Evolutionary conservation across 2,329 filamentous ascomycete genomes (phyloP), one percentile per base, ranked within the genome.

Genomic region (Paraconiothyrium brasiliense): DNA sequence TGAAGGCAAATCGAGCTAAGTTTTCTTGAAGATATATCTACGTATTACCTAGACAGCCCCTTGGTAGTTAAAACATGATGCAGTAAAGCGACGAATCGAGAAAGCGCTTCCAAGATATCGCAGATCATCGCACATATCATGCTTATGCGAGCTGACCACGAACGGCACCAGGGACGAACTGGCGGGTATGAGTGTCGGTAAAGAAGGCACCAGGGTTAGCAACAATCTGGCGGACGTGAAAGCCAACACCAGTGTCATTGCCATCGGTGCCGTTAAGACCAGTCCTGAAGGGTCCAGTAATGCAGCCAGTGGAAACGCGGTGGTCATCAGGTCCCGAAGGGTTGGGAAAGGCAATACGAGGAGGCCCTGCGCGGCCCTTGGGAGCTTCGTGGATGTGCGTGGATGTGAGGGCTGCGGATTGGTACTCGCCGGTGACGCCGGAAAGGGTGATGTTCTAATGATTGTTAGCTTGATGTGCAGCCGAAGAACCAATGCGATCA

Each of bases 381-480:
- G 72, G 72, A 7, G 78, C 84, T 70, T 87, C 76, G 74, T 87
- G 85, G 67, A 87, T 84, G 71, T 87, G 85, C 1, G 85, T 87
- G 13, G 85, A 84, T 2, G 84, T 86, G 32, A 70, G 71, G 41
- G 85, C 85, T 0, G 81, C 80, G 2, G 84, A 86, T 65, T 82
- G 71, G 72, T 84, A 87, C 2, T 83, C 78, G 58, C 85, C 85
- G 34, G 77, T 75, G 78, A 87, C 84, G 65, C 78, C 79, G 59
- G 78, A 69, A 48, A 87, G 75, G 37, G 80, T 84, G 72, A 87
- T 86, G 76, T 86, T 83, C 43, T 46, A n/a, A 11, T 13, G 10
- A 46, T n/a, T 22, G n/a, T 46, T 14, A 46, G 72, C 79, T 81
- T 74, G 80, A 82, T 71, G 8, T 2, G 37, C 5, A 39, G 16